Conservation (phyloP, 257 asterid genomes). For the Solanum sparsipilum region DNA sequence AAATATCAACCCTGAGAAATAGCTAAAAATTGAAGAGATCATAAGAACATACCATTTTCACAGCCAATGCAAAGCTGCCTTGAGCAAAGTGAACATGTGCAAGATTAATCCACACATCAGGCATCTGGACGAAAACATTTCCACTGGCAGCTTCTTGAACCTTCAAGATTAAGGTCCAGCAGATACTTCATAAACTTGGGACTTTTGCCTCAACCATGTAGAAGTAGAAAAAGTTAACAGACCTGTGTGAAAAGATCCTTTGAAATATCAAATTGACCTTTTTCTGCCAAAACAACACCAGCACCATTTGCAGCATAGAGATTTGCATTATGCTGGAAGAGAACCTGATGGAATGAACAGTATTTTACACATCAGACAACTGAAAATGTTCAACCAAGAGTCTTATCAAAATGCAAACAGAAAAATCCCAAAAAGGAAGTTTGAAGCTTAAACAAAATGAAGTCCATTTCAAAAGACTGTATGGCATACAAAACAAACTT, state of each 20-base stretch:
- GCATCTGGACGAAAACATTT: constrained; percentile 76
- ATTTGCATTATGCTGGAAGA: constrained; percentile 69
- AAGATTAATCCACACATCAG: constrained; percentile 97
- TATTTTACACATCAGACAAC: not conserved
- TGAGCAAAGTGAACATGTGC: constrained; percentile 99
- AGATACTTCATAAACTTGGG: constrained; percentile 1
- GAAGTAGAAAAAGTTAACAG: constrained; percentile 7
- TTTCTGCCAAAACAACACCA: constrained; percentile 94
- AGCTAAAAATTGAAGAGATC: not conserved
- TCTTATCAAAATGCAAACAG: not conserved
- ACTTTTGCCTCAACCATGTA: not conserved
- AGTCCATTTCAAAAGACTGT: not conserved
- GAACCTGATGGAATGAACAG: constrained; percentile 49
- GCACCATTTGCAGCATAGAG: constrained; percentile 99
- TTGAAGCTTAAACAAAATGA: not conserved
- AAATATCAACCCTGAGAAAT: not conserved
- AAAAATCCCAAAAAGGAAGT: not conserved
- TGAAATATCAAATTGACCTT: constrained; percentile 92
- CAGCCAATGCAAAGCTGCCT: constrained; percentile 90
- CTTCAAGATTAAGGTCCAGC: constrained; percentile 22
- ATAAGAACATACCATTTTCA: constrained; percentile 61
- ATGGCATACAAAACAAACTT: not conserved
- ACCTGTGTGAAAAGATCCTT: constrained; percentile 97
- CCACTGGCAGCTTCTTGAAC: constrained; percentile 99
- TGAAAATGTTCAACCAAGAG: not conserved